Conservation (phyloP, 495 filamentous ascomycete species). For the Parachaetomium inaequale region DNA sequence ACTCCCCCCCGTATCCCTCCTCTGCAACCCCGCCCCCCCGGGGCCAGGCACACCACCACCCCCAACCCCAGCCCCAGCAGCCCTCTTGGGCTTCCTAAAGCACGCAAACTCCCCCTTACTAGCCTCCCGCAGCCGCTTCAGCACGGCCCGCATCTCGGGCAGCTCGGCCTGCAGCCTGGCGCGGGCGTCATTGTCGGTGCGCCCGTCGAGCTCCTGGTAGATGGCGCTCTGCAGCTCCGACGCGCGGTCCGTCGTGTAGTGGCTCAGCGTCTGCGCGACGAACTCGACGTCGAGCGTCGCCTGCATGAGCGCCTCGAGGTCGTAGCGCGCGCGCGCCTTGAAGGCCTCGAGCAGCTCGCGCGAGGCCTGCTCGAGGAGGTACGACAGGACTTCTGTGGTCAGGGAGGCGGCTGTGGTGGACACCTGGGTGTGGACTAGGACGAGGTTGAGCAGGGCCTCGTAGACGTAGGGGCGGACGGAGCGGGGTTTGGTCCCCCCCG, state of each 20-base stretch:
- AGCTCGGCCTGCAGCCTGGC: conserved; percentile 76
- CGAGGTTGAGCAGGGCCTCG: conserved; percentile 72
- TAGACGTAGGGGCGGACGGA: conserved; percentile 87
- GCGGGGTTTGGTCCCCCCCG: conserved; percentile 52
- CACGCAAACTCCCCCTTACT: conserved; percentile 83
- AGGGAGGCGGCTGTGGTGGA: conserved; percentile 72
- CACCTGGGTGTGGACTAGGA: conserved; percentile 88
- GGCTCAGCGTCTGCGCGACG: conserved; percentile 83
- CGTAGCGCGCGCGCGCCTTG: conserved; percentile 60
- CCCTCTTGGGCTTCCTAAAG: conserved; percentile 56
- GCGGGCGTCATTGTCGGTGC: conserved; percentile 82
- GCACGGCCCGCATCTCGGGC: conserved; percentile 76
- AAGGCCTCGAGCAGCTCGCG: conserved; percentile 68
- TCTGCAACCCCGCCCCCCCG: conserved; percentile 12
- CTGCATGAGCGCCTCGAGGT: conserved; percentile 84
- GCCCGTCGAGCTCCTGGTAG: conserved; percentile 80
- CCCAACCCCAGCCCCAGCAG: conserved; percentile 1
- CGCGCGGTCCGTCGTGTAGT: conserved; percentile 82
- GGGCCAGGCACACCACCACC: conserved; percentile 3
- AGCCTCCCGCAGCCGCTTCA: conserved; percentile 79
- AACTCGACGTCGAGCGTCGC: conserved; percentile 97
- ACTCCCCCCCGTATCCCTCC: conserved; percentile 26
- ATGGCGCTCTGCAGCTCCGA: conserved; percentile 76
- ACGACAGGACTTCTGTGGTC: conserved; percentile 68
- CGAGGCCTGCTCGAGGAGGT: conserved; percentile 74